Percentiles rank a stretch among this genome's conserved stretches.
phyloP scores from a whole-genome alignment of 805 yeast species.

The Yamadazyma philogaea region DNA sequence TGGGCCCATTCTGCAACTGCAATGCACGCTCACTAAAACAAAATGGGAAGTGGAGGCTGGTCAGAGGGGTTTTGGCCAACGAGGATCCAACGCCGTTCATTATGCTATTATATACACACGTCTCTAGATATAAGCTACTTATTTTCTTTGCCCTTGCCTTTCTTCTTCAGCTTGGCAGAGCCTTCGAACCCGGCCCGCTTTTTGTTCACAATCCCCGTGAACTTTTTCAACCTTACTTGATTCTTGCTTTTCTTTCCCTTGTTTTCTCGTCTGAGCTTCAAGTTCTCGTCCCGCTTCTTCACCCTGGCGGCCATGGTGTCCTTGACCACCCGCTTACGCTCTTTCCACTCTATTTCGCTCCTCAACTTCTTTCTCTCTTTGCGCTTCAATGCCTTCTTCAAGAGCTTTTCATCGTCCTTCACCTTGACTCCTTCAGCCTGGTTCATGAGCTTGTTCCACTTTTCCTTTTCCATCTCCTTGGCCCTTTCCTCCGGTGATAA shows the following conservation, averaged over 20 bases:
- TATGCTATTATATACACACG: constrained; percentile 1
- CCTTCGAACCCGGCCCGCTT: constrained; percentile 94
- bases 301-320: constrained; percentile 70
- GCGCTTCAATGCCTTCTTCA: constrained; percentile 80
- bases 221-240: constrained; percentile 66
- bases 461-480: constrained; percentile 63
- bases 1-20: background rate
- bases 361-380: constrained; percentile 80
- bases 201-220: constrained; percentile 53
- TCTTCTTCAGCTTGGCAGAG: constrained; percentile 41
- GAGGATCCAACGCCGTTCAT: background rate
- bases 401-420: constrained; percentile 83
- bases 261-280: constrained; percentile 79
- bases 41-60: too few species aligned
- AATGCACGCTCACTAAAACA: too few species aligned
- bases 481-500: constrained; percentile 62
- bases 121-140: background rate
- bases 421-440: constrained; percentile 87
- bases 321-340: constrained; percentile 76
- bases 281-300: constrained; percentile 89
- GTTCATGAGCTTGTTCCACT: constrained; percentile 81
- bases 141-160: constrained; percentile 17
- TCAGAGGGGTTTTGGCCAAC: too few species aligned
- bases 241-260: constrained; percentile 78
- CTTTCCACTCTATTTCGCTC: constrained; percentile 90